Conservation (phyloP, 495 filamentous ascomycete genomes). For the Penicillium parvum region DNA sequence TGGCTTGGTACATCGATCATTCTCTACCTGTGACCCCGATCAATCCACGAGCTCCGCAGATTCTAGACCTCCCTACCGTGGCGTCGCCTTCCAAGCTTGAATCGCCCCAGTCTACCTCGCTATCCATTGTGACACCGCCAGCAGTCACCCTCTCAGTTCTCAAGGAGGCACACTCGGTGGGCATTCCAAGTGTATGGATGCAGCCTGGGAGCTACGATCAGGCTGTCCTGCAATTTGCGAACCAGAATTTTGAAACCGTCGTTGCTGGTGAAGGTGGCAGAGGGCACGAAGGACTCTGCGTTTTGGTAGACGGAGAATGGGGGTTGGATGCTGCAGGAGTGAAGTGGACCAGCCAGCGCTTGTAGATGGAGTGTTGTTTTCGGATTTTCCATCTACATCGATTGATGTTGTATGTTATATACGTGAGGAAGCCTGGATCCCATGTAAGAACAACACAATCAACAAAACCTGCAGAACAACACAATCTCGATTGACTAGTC, state of each 20-base stretch:
- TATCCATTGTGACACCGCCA: conserved; percentile 83
- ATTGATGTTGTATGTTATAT: too few relatives aligned
- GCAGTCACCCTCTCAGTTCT: conserved; percentile 63
- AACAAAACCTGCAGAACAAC: too few relatives aligned
- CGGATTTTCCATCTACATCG: too few relatives aligned
- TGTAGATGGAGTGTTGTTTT: conserved; percentile 28
- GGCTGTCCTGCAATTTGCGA: conserved; percentile 63
- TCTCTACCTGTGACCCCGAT: conserved; percentile 73
- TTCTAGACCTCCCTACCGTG: conserved; percentile 56
- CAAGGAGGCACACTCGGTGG: conserved; percentile 72
- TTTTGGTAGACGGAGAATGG: conserved; percentile 81
- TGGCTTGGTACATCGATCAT: conserved; percentile 82
- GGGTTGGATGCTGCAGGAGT: conserved; percentile 59
- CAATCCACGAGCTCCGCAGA: conserved; percentile 65
- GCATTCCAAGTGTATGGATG: conserved; percentile 79
- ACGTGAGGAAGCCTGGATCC: too few relatives aligned
- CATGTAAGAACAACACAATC: too few relatives aligned
- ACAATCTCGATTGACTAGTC: too few relatives aligned
- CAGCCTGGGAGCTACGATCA: conserved; percentile 87
- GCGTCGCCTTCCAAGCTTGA: conserved; percentile 60
- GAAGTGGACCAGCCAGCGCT: conserved; percentile 40
- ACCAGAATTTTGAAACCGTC: conserved; percentile 59
- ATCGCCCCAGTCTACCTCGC: conserved; percentile 63
- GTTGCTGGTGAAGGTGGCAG: conserved; percentile 65
- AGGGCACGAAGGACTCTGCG: conserved; percentile 81